Conservation (phyloP, 2,329 filamentous ascomycete genomes). For the Chalaropsis thielavioides region DNA sequence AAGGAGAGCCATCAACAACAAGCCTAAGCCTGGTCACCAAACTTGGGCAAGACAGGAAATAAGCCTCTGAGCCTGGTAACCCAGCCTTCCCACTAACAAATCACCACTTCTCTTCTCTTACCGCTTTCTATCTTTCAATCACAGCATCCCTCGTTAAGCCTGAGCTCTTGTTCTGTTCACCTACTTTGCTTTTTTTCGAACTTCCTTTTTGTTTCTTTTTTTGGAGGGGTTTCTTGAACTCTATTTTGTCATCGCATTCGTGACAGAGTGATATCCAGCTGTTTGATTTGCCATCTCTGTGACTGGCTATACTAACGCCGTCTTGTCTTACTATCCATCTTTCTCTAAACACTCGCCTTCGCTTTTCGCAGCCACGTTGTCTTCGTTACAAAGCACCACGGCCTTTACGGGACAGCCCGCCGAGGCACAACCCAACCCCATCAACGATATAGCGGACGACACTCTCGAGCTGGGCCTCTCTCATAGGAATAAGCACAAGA, state of each 20-base stretch:
- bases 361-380: constrained; percentile 32
- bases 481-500: constrained; percentile 9
- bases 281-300: too few relatives aligned
- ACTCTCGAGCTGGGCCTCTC: constrained; percentile 3
- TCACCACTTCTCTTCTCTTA: neutral
- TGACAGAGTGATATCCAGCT: too few relatives aligned
- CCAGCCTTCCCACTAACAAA: constrained; percentile 11
- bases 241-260: too few relatives aligned
- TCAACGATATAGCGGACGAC: constrained; percentile 1
- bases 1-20: neutral
- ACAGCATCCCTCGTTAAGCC: neutral
- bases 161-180: neutral
- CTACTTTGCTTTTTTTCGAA: neutral
- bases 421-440: constrained; percentile 16
- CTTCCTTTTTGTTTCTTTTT: neutral
- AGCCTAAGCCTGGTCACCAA: neutral
- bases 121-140: neutral
- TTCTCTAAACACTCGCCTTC: constrained; percentile 15
- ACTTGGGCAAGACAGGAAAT: neutral
- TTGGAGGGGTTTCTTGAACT: too few relatives aligned
- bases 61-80: neutral
- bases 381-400: constrained; percentile 13
- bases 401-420: constrained; percentile 13
- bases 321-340: neutral
- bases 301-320: neutral